Evolutionary conservation across 768 basidiomycete genomes (phyloP), one percentile per base, ranked within the genome.

Genomic region (Collybia sordida): DNA sequence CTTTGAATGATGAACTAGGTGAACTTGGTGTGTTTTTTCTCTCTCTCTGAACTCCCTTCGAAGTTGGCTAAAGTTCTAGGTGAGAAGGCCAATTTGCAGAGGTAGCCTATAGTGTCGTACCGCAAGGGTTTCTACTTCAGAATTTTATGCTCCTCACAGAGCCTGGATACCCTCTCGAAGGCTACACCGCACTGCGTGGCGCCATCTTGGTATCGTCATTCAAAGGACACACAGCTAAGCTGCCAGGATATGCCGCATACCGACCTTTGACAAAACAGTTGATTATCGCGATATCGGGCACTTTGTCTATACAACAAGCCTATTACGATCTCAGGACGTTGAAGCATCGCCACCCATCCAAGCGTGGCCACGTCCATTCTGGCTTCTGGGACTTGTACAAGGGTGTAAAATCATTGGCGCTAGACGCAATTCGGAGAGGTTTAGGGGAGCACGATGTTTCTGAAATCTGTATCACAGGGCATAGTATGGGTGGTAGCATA

Each of bases 401-500:
- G 45, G 80, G 79, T 9, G 65, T 80, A 3, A 64, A 63, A 53
- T 17, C 47, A 0, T 47, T 54, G 15, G 65, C 72, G 0, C 54
- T 77, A 6, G 61, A 68, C 17, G 71, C 65, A 4, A 60, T 84
- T 18, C 59, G 60, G 19, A 65, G 68, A 50, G 76, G 70, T 5
- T 56, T 81, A 11, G 37, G 59, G 12, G 61, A 68, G 46, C 59
- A 75, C 45, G 65, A 61, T 5, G 59, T 68, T 23, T 53, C 50
- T 17, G 78, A 80, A 55, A 47, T 83, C 15, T 71, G 81, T 12
- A 53, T 82, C 24, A 80, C 78, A 1, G 82, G 81, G 1, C 82
- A 85, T 58, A 82, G 79, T 47, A 75, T 83, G 75, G 81, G 82
- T 36, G 79, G 71, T 18, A 73, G 73, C 18, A 58, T 84, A n/a